Base-by-base conservation (phyloP, 306 rosid species). In the Begonia peltatifolia region DNA sequence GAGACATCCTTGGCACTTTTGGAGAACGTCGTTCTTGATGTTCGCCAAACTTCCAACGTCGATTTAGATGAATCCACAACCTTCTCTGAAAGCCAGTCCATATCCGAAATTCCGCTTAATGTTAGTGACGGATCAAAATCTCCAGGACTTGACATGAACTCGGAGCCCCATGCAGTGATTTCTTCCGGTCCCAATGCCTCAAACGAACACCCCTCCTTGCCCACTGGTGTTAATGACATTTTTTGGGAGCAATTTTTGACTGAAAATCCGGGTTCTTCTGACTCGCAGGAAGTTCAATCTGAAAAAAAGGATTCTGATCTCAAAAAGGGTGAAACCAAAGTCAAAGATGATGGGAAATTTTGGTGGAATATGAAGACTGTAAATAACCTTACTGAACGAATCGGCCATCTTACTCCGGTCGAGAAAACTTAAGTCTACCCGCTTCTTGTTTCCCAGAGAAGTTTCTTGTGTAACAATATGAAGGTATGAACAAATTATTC, bases 201-300 rank as follows among this genome's bases (percentile, higher is more conserved):
- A 6, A 56, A 60, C 54, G 84, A 71, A 56, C 72, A 61, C 56
- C 68, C 58, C 15, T 59, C 42, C 14, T 79, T 25, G 54, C 52
- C 74, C 18, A 62, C 77, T 4, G 84, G 89, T 51, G 78, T 57
- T 42, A 89, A 82, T 72, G 93, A 82, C 14, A 42, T 65, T 14
- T 89, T 84, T 58, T 89, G 97, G 95, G 81, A 84, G 58, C 87
- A 76, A 56, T 84, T 80, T 69, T 80, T 89, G 80, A 82, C 87
- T 1, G 97, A 89, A 77, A 74, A 77, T 74, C 89, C 95, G 17
- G 95, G 82, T 55, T 74, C 85, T 2, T 50, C 71, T 12, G 84
- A 81, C 17, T 50, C 64, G n/a, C 90, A 70, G 46, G 94, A 84
- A 69, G 87, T 62, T 53, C 90, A 65, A 50, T 64, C 75, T 10